Conservation (phyloP, 2,329 filamentous ascomycete species). For the Aspergillus neotritici region DNA sequence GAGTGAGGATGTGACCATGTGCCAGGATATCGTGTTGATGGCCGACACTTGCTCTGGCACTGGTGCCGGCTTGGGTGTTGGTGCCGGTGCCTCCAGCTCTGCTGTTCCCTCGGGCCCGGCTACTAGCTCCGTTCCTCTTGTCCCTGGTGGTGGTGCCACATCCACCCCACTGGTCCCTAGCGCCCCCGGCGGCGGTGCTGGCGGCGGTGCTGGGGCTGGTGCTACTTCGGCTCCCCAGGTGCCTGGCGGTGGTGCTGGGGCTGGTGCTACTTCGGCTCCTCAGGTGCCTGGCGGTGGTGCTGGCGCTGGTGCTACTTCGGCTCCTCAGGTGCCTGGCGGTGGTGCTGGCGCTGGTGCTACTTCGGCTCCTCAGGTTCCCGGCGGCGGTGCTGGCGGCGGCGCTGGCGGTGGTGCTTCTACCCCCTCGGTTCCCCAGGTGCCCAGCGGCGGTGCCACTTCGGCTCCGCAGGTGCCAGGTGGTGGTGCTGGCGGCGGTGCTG, state of each 20-base stretch:
- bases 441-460: too few species aligned
- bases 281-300: slow-evolving; percentile 1
- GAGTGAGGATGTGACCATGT: slow-evolving; percentile 27
- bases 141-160: background rate
- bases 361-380: background rate
- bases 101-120: slow-evolving; percentile 3
- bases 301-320: slow-evolving; percentile 12
- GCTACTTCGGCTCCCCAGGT: too few species aligned
- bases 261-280: too few species aligned
- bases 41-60: slow-evolving; percentile 34
- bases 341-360: background rate
- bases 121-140: slow-evolving; percentile 9
- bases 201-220: too few species aligned
- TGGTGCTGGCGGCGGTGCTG: too few species aligned
- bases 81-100: too few species aligned
- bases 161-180: slow-evolving; percentile 6
- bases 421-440: slow-evolving; percentile 1
- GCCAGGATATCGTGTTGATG: slow-evolving; percentile 29
- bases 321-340: background rate
- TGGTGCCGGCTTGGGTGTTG: slow-evolving; percentile 7
- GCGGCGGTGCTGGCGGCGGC: too few species aligned
- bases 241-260: too few species aligned
- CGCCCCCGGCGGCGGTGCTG: background rate
- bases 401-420: too few species aligned
- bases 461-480: too few species aligned